These are phyloP conservation scores for Metarhizium robertsii DNA, from an alignment of 2,329 filamentous ascomycete species.

Conservation along the genomic window DNA sequence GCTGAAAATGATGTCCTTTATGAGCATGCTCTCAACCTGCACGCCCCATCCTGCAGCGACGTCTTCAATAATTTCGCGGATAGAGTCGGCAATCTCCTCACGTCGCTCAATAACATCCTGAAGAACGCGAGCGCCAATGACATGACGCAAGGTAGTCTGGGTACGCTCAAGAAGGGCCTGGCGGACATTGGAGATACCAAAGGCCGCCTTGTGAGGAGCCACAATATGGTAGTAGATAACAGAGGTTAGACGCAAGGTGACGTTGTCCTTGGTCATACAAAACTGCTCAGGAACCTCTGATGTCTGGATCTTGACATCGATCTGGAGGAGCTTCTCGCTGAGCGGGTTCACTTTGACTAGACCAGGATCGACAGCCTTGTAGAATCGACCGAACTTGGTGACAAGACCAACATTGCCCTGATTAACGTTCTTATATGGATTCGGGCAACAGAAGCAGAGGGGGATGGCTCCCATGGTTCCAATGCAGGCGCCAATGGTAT, in stretches of 20 bases:
- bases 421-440: conserved; percentile 85
- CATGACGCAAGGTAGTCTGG: conserved; percentile 93
- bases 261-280: conserved; percentile 99
- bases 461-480: conserved; percentile 80
- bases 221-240: conserved; percentile 99
- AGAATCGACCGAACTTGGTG: conserved; percentile 91
- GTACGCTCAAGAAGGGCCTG: conserved; percentile 97
- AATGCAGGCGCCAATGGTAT: conserved; percentile 61
- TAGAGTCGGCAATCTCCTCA: conserved; percentile 91
- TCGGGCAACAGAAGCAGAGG: conserved; percentile 86
- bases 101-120: conserved; percentile 98
- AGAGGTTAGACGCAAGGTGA: conserved; percentile 83
- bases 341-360: conserved; percentile 96
- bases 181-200: conserved; percentile 88
- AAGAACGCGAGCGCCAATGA: conserved; percentile 87
- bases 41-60: conserved; percentile 92
- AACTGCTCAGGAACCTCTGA: conserved; percentile 93
- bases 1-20: conserved; percentile 98
- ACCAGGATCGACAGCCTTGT: conserved; percentile 91
- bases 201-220: conserved; percentile 91
- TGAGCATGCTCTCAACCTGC: conserved; percentile 93
- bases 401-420: conserved; percentile 94
- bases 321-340: conserved; percentile 77
- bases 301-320: conserved; percentile 99
- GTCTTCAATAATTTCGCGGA: conserved; percentile 95